A percentile compares a stretch with the other conserved stretches of the same genome.
Conservation (phyloP, 2,329 filamentous ascomycete genomes). For the Cercospora citrullina region DNA sequence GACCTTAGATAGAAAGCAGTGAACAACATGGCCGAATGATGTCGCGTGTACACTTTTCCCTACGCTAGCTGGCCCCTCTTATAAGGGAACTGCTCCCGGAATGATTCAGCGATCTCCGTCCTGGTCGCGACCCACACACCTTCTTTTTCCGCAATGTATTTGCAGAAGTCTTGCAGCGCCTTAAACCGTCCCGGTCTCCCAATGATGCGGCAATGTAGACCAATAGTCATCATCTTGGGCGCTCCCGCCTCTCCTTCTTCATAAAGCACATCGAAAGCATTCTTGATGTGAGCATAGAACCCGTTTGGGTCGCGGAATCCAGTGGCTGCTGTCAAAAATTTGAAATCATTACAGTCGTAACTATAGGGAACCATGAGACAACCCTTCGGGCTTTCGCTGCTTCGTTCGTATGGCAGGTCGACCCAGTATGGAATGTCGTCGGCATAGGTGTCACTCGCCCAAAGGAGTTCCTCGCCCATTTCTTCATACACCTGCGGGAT, state of each 20-base stretch:
- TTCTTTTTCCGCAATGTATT: constrained; percentile 55
- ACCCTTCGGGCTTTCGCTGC: constrained; percentile 43
- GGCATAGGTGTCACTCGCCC: constrained; percentile 55
- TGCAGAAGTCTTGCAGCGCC: constrained; percentile 55
- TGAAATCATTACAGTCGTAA: constrained; percentile 59
- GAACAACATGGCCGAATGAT: too few relatives aligned
- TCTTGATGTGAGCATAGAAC: constrained; percentile 52
- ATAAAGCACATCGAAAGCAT: constrained; percentile 57
- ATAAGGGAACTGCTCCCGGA: constrained; percentile 52
- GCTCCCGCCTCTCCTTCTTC: constrained; percentile 52
- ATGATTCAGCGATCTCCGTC: constrained; percentile 55
- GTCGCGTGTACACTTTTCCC: too few relatives aligned
- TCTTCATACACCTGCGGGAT: constrained; percentile 55
- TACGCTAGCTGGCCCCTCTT: constrained; percentile 33
- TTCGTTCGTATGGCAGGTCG: constrained; percentile 52
- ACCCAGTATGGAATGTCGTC: constrained; percentile 60
- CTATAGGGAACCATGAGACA: constrained; percentile 49
- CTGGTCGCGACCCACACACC: constrained; percentile 57
- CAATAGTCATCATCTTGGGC: constrained; percentile 61
- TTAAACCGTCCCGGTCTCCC: constrained; percentile 55
- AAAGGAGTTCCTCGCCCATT: constrained; percentile 54
- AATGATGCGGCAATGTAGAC: constrained; percentile 55
- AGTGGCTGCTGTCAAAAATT: constrained; percentile 44
- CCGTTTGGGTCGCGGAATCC: constrained; percentile 50
- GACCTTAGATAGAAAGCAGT: too few relatives aligned